phyloP scores from a whole-genome alignment of 202 grass and related monocot species.

The Setaria viridis region DNA sequence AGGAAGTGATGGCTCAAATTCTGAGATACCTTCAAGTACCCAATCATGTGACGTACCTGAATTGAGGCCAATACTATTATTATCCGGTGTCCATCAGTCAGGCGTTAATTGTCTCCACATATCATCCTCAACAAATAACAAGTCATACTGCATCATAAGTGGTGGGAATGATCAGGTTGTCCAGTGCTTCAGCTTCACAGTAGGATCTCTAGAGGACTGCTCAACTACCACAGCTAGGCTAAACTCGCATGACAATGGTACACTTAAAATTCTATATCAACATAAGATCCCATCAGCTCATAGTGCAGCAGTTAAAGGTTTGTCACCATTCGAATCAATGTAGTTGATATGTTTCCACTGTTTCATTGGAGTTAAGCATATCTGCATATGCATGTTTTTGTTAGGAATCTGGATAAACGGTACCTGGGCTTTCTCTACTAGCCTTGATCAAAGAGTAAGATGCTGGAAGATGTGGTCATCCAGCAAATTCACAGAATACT shows the following conservation, averaged over 20 bases:
- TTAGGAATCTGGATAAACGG: conserved; percentile 82
- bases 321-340: not conserved
- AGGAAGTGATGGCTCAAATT: conserved; percentile 32
- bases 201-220: conserved; percentile 39
- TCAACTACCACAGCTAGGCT: not conserved
- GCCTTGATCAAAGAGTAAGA: conserved; percentile 92
- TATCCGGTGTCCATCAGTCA: conserved; percentile 77
- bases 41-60: conserved; percentile 52
- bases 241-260: conserved; percentile 18
- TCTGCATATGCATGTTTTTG: not conserved
- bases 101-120: conserved; percentile 86
- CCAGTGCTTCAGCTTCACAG: conserved; percentile 59
- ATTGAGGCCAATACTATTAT: conserved; percentile 55
- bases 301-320: conserved; percentile 92
- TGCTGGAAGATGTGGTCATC: conserved; percentile 66
- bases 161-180: conserved; percentile 92
- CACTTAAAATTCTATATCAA: conserved; percentile 57
- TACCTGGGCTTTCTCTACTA: conserved; percentile 75
- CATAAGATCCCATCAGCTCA: conserved; percentile 67
- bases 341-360: not conserved
- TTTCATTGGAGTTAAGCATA: not conserved
- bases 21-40: conserved; percentile 33
- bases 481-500: conserved; percentile 57
- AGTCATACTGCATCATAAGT: conserved; percentile 63
- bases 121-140: conserved; percentile 37